phyloP scores from a whole-genome alignment of 164 flowering plant species.

The Nymphaea colorata region DNA sequence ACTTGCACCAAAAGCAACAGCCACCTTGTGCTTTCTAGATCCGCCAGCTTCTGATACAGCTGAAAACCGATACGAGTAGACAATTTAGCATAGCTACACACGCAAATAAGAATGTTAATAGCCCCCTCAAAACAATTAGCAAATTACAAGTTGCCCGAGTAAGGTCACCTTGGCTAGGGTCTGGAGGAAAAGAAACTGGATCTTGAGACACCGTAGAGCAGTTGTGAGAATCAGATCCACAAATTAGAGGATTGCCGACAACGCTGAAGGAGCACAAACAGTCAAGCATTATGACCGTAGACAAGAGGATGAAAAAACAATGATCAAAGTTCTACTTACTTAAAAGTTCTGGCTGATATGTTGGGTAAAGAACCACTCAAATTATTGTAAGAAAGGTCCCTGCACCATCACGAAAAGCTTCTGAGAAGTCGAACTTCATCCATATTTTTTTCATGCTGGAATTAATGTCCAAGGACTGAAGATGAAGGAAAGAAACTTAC shows the following conservation, averaged over 20 bases:
- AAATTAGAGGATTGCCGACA: constrained; percentile 69
- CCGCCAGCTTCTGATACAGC: constrained; percentile 33
- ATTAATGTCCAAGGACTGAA: not conserved
- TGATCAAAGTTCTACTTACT: constrained; percentile 25
- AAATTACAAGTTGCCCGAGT: not conserved
- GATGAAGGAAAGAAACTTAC: constrained; percentile 32
- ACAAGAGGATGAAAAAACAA: not conserved
- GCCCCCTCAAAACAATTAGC: not conserved
- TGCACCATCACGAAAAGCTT: constrained; percentile 13
- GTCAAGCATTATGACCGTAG: not conserved
- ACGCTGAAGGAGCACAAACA: constrained; percentile 29
- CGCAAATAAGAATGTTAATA: constrained; percentile 1
- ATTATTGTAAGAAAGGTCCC: constrained; percentile 92
- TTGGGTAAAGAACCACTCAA: constrained; percentile 85
- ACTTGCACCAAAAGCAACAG: constrained; percentile 50
- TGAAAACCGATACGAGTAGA: constrained; percentile 13
- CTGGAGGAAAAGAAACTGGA: constrained; percentile 66
- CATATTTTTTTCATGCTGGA: not conserved
- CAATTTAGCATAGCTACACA: constrained; percentile 4
- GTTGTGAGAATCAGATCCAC: constrained; percentile 49
- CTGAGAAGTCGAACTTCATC: not conserved
- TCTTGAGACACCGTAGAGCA: constrained; percentile 70
- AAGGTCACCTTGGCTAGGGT: constrained; percentile 38
- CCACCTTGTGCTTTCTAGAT: constrained; percentile 29
- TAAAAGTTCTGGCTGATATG: constrained; percentile 82